Evolutionary conservation across 768 basidiomycete species (phyloP).

Genomic region (Pilatotrama ljubarskyi): DNA sequence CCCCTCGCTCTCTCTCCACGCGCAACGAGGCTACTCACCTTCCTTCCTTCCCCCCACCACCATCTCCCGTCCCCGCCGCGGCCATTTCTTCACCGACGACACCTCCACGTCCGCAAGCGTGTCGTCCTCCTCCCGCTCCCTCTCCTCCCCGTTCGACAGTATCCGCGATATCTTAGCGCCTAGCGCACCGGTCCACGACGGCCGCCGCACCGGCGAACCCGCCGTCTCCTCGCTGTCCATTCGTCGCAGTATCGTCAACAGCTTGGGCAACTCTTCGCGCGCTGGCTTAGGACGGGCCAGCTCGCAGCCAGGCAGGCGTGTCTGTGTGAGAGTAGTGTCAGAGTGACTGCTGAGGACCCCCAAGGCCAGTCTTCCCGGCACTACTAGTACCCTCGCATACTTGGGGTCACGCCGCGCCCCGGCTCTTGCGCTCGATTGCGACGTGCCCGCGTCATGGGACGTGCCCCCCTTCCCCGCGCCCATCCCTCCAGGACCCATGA

Average conservation of each 20-base stretch:
- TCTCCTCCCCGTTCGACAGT: slow-evolving; percentile 9
- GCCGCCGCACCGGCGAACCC: slow-evolving; percentile 10
- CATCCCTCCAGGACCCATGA: no score
- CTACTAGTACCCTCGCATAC: slow-evolving; percentile 15
- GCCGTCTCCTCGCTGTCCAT: slow-evolving; percentile 13
- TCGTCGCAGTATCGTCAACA: slow-evolving; percentile 9
- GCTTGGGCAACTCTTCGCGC: slow-evolving; percentile 1
- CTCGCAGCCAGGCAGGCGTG: slow-evolving; percentile 3
- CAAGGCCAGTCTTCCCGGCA: neutral
- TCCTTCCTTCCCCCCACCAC: slow-evolving; percentile 14
- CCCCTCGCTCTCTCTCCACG: neutral
- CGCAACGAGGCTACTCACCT: slow-evolving; percentile 19
- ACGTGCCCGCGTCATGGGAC: slow-evolving; percentile 23
- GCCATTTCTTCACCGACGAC: slow-evolving; percentile 7
- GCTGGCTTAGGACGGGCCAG: neutral
- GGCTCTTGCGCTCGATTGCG: slow-evolving; percentile 24
- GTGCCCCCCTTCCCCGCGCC: neutral
- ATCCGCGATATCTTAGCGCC: slow-evolving; percentile 19
- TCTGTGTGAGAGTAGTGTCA: neutral
- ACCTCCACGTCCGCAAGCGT: slow-evolving; percentile 6
- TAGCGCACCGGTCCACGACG: slow-evolving; percentile 19
- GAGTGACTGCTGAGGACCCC: neutral
- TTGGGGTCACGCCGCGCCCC: slow-evolving; percentile 12
- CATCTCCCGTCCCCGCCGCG: slow-evolving; percentile 1
- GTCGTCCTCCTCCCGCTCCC: neutral